Percentiles rank a stretch among this genome's conserved stretches.
These are phyloP conservation scores for Phytopythium vexans DNA, from an alignment of 352 stramenopile species.

Conservation along the genomic window DNA sequence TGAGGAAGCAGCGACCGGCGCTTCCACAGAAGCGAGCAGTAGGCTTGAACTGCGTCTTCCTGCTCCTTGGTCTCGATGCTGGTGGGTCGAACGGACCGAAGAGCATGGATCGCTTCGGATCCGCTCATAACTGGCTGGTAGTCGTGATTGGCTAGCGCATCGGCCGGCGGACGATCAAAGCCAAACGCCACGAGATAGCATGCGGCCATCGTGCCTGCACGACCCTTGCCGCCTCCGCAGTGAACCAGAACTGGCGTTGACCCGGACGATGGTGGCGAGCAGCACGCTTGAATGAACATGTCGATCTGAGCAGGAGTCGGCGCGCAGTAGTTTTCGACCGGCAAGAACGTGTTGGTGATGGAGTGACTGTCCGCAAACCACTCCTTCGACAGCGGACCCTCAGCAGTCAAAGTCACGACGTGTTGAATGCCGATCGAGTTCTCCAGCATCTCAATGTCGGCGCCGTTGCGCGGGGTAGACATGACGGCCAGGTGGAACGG, in stretches of 20 bases:
- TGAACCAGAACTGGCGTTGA: conserved; percentile 46
- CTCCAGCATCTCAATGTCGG: conserved; percentile 27
- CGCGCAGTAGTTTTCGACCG: conserved; percentile 53
- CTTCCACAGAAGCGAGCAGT: conserved; percentile 61
- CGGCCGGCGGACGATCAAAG: conserved; percentile 26
- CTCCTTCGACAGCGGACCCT: conserved; percentile 22
- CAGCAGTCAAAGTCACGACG: conserved; percentile 36
- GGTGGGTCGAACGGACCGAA: conserved; percentile 42
- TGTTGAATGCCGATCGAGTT: conserved; percentile 25
- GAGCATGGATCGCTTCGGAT: conserved; percentile 30
- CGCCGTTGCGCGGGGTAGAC: conserved; percentile 30
- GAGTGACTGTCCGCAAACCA: conserved; percentile 26
- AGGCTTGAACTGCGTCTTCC: conserved; percentile 35
- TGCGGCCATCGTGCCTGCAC: conserved; percentile 57
- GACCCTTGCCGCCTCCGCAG: conserved; percentile 62
- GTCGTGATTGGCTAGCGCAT: conserved; percentile 5
- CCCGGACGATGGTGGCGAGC: conserved; percentile 1
- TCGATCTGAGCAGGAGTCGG: conserved; percentile 56
- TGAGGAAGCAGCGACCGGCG: conserved; percentile 31
- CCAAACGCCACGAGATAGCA: conserved; percentile 66
- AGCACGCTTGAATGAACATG: conserved; percentile 48
- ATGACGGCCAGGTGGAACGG: conserved; percentile 37
- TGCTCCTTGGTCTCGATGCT: conserved; percentile 61
- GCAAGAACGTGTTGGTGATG: conserved; percentile 39
- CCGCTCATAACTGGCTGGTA: conserved; percentile 47